These are phyloP conservation scores for Wallemia hederae DNA, from an alignment of 1,284 basidiomycete species.

Conservation along the genomic window DNA sequence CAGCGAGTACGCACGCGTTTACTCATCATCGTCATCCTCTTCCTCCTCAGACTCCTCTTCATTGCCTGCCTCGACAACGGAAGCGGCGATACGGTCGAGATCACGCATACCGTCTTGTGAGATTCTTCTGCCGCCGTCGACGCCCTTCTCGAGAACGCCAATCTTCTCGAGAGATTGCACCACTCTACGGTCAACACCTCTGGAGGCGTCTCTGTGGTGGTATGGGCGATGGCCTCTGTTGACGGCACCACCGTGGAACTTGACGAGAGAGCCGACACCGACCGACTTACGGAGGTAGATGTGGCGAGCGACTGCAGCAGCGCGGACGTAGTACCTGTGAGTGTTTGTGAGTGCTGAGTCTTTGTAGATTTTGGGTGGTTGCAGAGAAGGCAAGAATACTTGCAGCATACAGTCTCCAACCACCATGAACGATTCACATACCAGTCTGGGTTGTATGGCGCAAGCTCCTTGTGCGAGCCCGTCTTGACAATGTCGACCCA, in stretches of 20 bases:
- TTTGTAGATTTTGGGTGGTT: conserved; percentile 3
- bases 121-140: conserved; percentile 85
- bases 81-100: conserved; percentile 92
- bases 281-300: conserved; percentile 99
- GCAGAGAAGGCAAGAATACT: background rate
- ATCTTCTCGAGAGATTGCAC: conserved; percentile 97
- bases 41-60: conserved; percentile 66
- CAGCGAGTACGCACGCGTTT: background rate
- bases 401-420: background rate
- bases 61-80: conserved; percentile 62
- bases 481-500: conserved; percentile 99
- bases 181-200: conserved; percentile 64
- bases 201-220: conserved; percentile 67
- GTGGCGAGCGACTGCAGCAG: conserved; percentile 83
- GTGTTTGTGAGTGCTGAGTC: background rate
- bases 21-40: conserved; percentile 43
- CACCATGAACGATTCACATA: conserved; percentile 21
- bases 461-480: conserved; percentile 88
- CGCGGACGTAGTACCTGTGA: conserved; percentile 1
- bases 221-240: conserved; percentile 80
- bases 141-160: conserved; percentile 75
- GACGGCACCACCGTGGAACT: conserved; percentile 90
- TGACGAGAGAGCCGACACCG: conserved; percentile 78
- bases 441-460: conserved; percentile 98
- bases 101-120: conserved; percentile 87